These are phyloP conservation scores for Suillus discolor DNA, from an alignment of 768 basidiomycete species.

Conservation along the genomic window DNA sequence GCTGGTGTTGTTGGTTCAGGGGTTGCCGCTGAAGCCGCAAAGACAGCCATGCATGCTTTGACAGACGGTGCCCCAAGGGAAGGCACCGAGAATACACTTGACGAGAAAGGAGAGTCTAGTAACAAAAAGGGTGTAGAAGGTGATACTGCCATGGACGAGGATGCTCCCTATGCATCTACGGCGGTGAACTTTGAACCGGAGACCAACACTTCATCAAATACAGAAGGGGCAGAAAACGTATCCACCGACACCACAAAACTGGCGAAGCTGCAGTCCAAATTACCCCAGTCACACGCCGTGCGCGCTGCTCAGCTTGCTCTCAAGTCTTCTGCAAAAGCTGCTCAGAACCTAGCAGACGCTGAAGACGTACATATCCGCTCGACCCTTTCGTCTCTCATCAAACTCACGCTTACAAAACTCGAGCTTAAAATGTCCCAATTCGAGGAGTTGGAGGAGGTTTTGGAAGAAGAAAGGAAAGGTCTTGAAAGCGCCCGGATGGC, in stretches of 20 bases:
- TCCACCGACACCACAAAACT: slow-evolving; percentile 35
- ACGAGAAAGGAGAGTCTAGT: slow-evolving; percentile 30
- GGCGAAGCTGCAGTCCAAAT: slow-evolving; percentile 29
- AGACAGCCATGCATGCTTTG: slow-evolving; percentile 82
- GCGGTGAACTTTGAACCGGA: slow-evolving; percentile 17
- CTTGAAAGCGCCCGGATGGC: slow-evolving; percentile 83
- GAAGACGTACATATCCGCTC: slow-evolving; percentile 82
- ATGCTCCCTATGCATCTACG: slow-evolving; percentile 20
- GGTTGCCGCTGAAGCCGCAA: slow-evolving; percentile 93
- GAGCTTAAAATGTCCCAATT: slow-evolving; percentile 96
- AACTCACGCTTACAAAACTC: slow-evolving; percentile 82
- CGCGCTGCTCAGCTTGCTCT: slow-evolving; percentile 89
- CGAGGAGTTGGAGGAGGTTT: slow-evolving; percentile 87
- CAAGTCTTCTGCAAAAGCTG: slow-evolving; percentile 85
- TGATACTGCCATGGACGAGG: slow-evolving; percentile 40
- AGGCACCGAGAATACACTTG: slow-evolving; percentile 34
- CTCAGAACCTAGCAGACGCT: slow-evolving; percentile 73
- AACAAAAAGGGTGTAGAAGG: slow-evolving; percentile 42
- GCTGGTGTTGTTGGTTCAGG: slow-evolving; percentile 90
- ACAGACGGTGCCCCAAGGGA: slow-evolving; percentile 57
- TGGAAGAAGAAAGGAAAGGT: slow-evolving; percentile 87
- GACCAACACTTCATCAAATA: slow-evolving; percentile 18
- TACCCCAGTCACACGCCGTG: slow-evolving; percentile 74
- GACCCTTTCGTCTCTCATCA: slow-evolving; percentile 82
- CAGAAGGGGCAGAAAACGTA: slow-evolving; percentile 50